Conservation (phyloP, 371 early-diverging fungal genomes). For the Thermomucor indicae-seudaticae region DNA sequence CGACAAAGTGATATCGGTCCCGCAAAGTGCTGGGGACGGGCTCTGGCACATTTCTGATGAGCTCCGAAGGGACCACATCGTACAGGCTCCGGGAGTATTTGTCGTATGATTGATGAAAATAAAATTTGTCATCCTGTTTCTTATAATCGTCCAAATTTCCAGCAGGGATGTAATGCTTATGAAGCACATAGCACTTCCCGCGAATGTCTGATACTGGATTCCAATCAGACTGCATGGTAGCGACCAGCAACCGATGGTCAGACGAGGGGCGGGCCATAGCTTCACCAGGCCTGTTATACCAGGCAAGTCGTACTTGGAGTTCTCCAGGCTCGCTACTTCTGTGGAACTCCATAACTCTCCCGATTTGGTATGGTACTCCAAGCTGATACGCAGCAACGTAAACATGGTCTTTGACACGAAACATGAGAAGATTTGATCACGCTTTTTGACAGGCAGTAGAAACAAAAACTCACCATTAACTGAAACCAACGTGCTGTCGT, state of each 20-base stretch:
- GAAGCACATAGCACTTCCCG: constrained; percentile 75
- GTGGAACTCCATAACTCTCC: too few species aligned
- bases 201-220: constrained; percentile 79
- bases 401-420: too few species aligned
- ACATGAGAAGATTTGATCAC: background rate
- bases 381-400: too few species aligned
- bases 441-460: background rate
- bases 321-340: too few species aligned
- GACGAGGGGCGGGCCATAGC: too few species aligned
- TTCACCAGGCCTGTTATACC: too few species aligned
- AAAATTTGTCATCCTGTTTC: constrained; percentile 67
- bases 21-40: constrained; percentile 63
- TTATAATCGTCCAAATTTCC: constrained; percentile 56
- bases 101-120: constrained; percentile 83
- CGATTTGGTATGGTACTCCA: too few species aligned
- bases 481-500: constrained; percentile 7
- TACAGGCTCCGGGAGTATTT: constrained; percentile 84
- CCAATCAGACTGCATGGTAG: constrained; percentile 87
- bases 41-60: constrained; percentile 76
- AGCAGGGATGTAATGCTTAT: constrained; percentile 60
- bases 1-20: constrained; percentile 72
- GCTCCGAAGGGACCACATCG: constrained; percentile 77
- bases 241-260: constrained; percentile 74
- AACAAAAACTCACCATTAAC: constrained; percentile 9
- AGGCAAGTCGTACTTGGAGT: too few species aligned